Base-by-base conservation (phyloP, 495 filamentous ascomycete species). In the Astrocystis sublimbata region DNA sequence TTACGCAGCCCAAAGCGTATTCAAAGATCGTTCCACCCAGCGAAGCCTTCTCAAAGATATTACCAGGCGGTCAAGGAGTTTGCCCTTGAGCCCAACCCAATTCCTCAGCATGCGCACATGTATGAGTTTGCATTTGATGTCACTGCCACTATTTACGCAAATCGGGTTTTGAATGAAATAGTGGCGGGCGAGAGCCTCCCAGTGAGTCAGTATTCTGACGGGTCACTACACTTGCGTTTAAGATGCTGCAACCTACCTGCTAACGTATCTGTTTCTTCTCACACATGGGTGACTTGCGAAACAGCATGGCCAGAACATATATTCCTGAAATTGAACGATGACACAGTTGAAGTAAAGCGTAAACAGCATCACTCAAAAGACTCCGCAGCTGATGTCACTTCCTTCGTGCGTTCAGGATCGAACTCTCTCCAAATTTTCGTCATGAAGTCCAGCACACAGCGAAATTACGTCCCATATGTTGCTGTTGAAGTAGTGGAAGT, bases 311-410 rank as follows among this genome's bases (percentile, higher is more conserved):
- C 93, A 12, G 76, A 81, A 41, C 79, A 85, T 51, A 79, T 91
- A 6, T 91, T 87, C 62, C 73, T 94, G 40, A 75, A 80, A n/a
- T 70, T 96, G 52, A 96, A 97, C 70, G 73, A 69, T 0, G 65
- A 66, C 1, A 68, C 79, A n/a, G 61, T 93, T 4, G 81, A 85
- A 21, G 65, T 86, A 9, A 82, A 87, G 42, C 80, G 87, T 21
- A 89, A 89, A 60, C 61, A 78, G 1, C 86, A 91, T 43, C 84
- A 90, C 68, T 85, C 85, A 0, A 93, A 90, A 68, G 89, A 96
- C 62, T 66, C 92, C 3, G 84, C 93, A 0, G 73, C 89, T 28
- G 91, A 96, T 61, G 79, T 94, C 26, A 91, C 91, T 9, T 69
- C 75, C 26, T 69, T 88, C 5, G 49, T 79, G 19, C 69, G 63